Base-by-base conservation (phyloP, 768 basidiomycete genomes). In the Lenzites betulinus region DNA sequence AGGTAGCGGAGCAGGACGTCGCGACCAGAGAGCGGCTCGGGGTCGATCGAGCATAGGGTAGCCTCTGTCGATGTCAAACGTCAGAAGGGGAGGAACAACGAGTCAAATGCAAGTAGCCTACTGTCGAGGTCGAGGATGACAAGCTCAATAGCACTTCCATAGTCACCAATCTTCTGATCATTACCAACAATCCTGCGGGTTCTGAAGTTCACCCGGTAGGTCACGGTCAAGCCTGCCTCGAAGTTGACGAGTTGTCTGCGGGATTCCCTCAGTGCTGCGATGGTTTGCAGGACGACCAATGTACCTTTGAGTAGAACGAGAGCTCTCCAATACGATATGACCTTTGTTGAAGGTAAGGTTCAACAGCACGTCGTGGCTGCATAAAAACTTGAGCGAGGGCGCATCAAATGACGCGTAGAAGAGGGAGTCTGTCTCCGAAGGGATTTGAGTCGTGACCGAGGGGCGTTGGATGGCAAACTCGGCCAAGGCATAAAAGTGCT, bases 341-440 rank as follows among this genome's bases (percentile, higher is more conserved):
- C 72, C 70, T 20, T 66, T 58, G 11, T 64, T 63, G 50, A 73
- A 49, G n/a, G 43, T 64, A 12, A 75, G 51, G 23, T 60, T 58
- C 23, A 75, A 62, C 44, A 75, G 56, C 1, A 58, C 71, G 30
- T 75, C 73, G 44, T 75, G 74, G 54, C 72, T 73, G 56, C 74
- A 73, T 46, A 75, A 65, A 58, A 75, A 73, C 35, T 70, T 61
- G 28, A 75, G 60, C n/a, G 57, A 35, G 12, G 74, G 74, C 22
- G 63, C 64, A 23, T 54, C 57, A 63, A 71, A 71, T 8, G 52
- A 48, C 1, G 67, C 64, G 23, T 64, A 44, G 54, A 71, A 60
- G 8, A 49, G 26, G n/a, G 44, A 30, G 13, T 35, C 33, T 15
- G 28, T 2, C 16, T 65, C 59, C 0, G 53, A 59, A 23, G 59